Evolutionary conservation across 2,329 filamentous ascomycete species (phyloP), one percentile per base, ranked within the genome.

Genomic region (Emergomyces africanus): DNA sequence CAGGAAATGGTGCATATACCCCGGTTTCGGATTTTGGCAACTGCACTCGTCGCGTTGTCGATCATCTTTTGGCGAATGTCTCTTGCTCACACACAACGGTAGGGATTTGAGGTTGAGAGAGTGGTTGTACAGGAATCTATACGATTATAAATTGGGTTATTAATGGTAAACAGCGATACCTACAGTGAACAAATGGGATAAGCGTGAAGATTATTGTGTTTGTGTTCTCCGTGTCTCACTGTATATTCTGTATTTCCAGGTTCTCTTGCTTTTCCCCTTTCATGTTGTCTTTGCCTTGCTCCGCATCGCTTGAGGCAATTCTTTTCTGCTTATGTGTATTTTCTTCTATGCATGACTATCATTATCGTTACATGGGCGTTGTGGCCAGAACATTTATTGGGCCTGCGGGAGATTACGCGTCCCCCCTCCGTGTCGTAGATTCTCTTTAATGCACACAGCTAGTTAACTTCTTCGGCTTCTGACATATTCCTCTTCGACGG

Each of bases 21-120:
- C 64, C n/a, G 68, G 70, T 2, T 73, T 70, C 6, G 10, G 63
- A 51, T 12, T 72, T 72, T 63, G 70, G 71, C 65, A 6, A 66
- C 66, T 9, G 50, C 60, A 4, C 64, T 60, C 74, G 71, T 51
- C 70, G 67, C 25, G 51, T 35, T 23, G 71, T 56, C 68, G 67
- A 53, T 60, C 65, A 30, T 61, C 67, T 37, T 63, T 65, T 28
- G 71, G 72, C 6, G 64, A 68, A 51, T 73, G 71, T 42, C 58
- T 57, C 41, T 30, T n/a, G 15, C 46, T 49, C 46, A 15, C 20
- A n/a, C 9, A 9, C 8, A 44, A 6, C 15, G 1, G 15, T 6
- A 49, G 25, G 46, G 46, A 18, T 30, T 28, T 18, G 28, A 30
- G 28, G 28, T 30, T 49, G 46, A n/a, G 23, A 49, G 25, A 49